Conservation (phyloP, 2,329 filamentous ascomycete genomes). For the Clonostachys rhizophaga region DNA sequence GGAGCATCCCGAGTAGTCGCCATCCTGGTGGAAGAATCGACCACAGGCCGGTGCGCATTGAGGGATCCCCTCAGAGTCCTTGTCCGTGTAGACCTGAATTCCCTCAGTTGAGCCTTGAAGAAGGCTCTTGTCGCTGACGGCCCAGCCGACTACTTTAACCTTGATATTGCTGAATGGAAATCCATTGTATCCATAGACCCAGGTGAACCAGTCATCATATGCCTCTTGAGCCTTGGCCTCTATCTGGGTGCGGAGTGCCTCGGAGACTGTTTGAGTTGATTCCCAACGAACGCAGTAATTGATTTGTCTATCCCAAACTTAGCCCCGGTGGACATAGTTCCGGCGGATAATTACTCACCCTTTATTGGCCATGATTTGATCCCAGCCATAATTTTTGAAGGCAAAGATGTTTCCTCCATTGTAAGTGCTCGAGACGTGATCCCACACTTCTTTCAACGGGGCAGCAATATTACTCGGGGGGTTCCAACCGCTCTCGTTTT, state of each 20-base stretch:
- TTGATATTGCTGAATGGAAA: slow-evolving; percentile 34
- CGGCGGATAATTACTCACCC: neutral
- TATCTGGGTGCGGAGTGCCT: slow-evolving; percentile 28
- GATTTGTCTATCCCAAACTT: too few relatives aligned
- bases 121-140: slow-evolving; percentile 27
- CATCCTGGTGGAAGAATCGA: slow-evolving; percentile 2
- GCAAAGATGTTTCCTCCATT: neutral
- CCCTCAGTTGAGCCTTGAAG: slow-evolving; percentile 28
- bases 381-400: neutral
- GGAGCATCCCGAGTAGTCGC: slow-evolving; percentile 1
- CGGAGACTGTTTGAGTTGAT: slow-evolving; percentile 24
- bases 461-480: neutral
- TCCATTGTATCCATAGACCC: slow-evolving; percentile 34
- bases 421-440: neutral
- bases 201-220: slow-evolving; percentile 34
- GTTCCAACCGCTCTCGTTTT: slow-evolving; percentile 5
- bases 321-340: too few relatives aligned
- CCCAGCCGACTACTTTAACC: slow-evolving; percentile 34
- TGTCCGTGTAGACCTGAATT: slow-evolving; percentile 34
- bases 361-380: neutral
- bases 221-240: slow-evolving; percentile 23
- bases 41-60: slow-evolving; percentile 23
- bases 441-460: neutral
- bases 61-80: slow-evolving; percentile 29
- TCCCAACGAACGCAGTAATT: slow-evolving; percentile 35